These are phyloP conservation scores for Harrya chromipes DNA, from an alignment of 768 basidiomycete genomes.

Conservation along the genomic window DNA sequence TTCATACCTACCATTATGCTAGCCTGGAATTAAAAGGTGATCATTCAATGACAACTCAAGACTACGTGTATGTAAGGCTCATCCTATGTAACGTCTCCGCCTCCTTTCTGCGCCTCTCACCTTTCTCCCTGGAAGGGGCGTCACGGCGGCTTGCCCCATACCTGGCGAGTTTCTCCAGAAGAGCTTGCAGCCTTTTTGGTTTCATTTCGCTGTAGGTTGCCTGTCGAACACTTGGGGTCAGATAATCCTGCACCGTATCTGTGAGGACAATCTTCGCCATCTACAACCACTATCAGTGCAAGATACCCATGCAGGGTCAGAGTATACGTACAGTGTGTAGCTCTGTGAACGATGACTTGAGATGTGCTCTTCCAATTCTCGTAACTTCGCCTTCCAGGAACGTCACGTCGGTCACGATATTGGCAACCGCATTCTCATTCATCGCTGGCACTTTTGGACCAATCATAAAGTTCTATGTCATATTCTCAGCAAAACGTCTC, in stretches of 20 bases:
- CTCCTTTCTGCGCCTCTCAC: constrained; percentile 71
- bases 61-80: constrained; percentile 17
- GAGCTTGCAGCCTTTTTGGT: constrained; percentile 64
- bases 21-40: constrained; percentile 8
- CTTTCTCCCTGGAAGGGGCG: constrained; percentile 54
- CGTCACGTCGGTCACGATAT: constrained; percentile 80
- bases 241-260: constrained; percentile 75
- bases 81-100: constrained; percentile 74
- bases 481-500: constrained; percentile 1
- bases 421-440: constrained; percentile 88
- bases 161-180: constrained; percentile 77
- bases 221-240: constrained; percentile 68
- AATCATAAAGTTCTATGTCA: constrained; percentile 65
- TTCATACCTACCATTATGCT: constrained; percentile 8
- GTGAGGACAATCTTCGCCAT: constrained; percentile 70
- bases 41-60: not conserved
- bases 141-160: constrained; percentile 66
- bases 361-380: constrained; percentile 66
- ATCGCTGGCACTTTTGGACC: constrained; percentile 72
- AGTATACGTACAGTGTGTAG: constrained; percentile 63
- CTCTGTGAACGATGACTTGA: constrained; percentile 73
- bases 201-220: constrained; percentile 63
- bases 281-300: constrained; percentile 34
- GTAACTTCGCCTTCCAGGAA: constrained; percentile 88
- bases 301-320: not conserved